Evolutionary conservation across 2,329 filamentous ascomycete species (phyloP).

Genomic region (Neofusicoccum ribis): DNA sequence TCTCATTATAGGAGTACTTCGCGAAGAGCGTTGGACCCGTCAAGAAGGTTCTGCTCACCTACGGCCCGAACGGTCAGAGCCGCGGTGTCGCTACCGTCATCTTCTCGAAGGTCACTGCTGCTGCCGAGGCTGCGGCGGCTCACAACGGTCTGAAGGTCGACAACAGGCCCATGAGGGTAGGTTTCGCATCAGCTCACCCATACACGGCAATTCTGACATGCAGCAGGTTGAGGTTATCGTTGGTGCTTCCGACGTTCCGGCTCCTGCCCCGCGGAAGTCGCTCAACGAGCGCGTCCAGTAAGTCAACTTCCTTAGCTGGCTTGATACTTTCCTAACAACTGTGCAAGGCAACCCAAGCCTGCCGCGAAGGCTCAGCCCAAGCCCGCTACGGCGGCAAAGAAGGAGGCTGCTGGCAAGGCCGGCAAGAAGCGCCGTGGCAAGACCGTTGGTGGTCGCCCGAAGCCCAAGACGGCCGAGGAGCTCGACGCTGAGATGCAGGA

Average conservation of each 20-base stretch:
- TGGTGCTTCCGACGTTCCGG: slow-evolving; percentile 70
- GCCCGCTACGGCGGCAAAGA: slow-evolving; percentile 78
- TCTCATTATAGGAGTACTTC: slow-evolving; percentile 89
- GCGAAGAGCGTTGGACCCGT: slow-evolving; percentile 81
- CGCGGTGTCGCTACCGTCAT: slow-evolving; percentile 88
- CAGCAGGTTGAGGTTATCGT: slow-evolving; percentile 85
- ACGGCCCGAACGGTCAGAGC: slow-evolving; percentile 88
- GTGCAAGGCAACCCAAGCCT: slow-evolving; percentile 67
- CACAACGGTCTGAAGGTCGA: slow-evolving; percentile 91
- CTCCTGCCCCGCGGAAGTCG: slow-evolving; percentile 67
- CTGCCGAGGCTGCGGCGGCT: slow-evolving; percentile 77
- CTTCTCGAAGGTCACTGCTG: slow-evolving; percentile 78
- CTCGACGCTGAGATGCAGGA: slow-evolving; percentile 97
- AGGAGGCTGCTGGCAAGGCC: slow-evolving; percentile 53
- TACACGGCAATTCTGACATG: not conserved
- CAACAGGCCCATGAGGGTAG: slow-evolving; percentile 84
- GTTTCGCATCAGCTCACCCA: slow-evolving; percentile 21
- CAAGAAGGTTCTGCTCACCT: slow-evolving; percentile 87
- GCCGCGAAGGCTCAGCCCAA: slow-evolving; percentile 53
- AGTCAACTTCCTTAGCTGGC: slow-evolving; percentile 36
- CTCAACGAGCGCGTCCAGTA: slow-evolving; percentile 84
- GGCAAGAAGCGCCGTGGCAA: slow-evolving; percentile 57
- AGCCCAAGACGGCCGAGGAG: slow-evolving; percentile 88
- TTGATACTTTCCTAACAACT: slow-evolving; percentile 28
- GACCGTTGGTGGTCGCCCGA: slow-evolving; percentile 61